A percentile compares a stretch with the other conserved stretches of the same genome.
Evolutionary conservation across 139 green algal species (phyloP).

Genomic region (Dunaliella primolecta): DNA sequence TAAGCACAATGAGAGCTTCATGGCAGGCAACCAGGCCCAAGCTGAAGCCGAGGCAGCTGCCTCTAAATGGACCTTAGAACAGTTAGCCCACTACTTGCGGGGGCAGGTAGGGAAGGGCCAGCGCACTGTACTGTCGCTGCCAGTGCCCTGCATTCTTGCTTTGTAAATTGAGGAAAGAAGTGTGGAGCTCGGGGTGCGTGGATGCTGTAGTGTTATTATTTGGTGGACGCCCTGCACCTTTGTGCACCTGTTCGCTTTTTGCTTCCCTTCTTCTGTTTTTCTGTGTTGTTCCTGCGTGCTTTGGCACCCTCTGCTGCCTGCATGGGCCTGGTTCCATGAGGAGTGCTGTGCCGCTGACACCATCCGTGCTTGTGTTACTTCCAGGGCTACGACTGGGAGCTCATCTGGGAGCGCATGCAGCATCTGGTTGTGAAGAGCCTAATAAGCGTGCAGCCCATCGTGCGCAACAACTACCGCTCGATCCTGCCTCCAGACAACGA

Average conservation of each 20-base stretch:
- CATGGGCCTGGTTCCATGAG: neutral
- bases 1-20: constrained; percentile 52
- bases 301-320: neutral
- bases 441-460: constrained; percentile 63
- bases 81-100: constrained; percentile 47
- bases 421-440: constrained; percentile 65
- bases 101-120: neutral
- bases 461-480: constrained; percentile 71
- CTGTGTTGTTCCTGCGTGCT: no score
- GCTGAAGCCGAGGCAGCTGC: constrained; percentile 25
- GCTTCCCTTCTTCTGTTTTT: neutral
- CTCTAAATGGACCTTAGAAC: constrained; percentile 62
- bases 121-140: no score
- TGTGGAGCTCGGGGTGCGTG: no score
- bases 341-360: neutral
- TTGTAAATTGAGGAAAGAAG: no score
- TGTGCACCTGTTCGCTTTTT: neutral
- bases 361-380: constrained; percentile 28
- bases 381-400: constrained; percentile 46
- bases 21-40: constrained; percentile 3
- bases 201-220: no score
- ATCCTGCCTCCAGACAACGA: constrained; percentile 54
- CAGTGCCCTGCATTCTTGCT: no score
- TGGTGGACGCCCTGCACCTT: no score
- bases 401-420: constrained; percentile 55